Evolutionary conservation across 2,329 filamentous ascomycete species (phyloP).

Genomic region (Penicillium hordei): DNA sequence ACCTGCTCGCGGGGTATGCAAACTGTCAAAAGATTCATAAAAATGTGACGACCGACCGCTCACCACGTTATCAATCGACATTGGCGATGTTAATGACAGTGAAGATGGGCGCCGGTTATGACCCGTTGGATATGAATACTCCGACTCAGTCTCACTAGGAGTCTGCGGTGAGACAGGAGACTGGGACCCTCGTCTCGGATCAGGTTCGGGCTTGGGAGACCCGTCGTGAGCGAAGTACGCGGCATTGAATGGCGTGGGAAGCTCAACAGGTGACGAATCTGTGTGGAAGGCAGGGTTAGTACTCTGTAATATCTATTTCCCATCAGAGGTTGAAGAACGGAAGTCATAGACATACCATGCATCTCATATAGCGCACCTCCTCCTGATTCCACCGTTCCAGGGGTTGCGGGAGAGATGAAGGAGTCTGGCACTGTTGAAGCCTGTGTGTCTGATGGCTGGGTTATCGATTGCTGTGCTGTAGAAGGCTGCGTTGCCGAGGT

Average conservation of each 20-base stretch:
- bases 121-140: neutral
- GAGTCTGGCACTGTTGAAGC: slow-evolving; percentile 3
- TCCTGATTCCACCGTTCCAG: slow-evolving; percentile 6
- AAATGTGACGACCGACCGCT: neutral
- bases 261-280: slow-evolving; percentile 6
- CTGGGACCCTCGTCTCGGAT: neutral
- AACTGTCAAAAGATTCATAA: neutral
- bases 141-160: neutral
- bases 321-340: neutral
- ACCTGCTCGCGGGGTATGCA: neutral
- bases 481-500: neutral
- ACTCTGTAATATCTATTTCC: neutral
- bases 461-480: neutral
- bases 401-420: neutral
- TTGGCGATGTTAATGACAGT: neutral
- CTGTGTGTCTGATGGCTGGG: neutral
- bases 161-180: slow-evolving; percentile 2
- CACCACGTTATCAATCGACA: slow-evolving; percentile 4
- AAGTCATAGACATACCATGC: neutral
- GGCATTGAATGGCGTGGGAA: slow-evolving; percentile 2
- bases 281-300: neutral
- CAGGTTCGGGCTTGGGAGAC: neutral
- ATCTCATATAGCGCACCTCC: slow-evolving; percentile 6
- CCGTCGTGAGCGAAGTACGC: neutral
- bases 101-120: neutral